Evolutionary conservation across 2,329 filamentous ascomycete genomes (phyloP), one percentile per base, ranked within the genome.

Genomic region (Ceratocystis huliohia): DNA sequence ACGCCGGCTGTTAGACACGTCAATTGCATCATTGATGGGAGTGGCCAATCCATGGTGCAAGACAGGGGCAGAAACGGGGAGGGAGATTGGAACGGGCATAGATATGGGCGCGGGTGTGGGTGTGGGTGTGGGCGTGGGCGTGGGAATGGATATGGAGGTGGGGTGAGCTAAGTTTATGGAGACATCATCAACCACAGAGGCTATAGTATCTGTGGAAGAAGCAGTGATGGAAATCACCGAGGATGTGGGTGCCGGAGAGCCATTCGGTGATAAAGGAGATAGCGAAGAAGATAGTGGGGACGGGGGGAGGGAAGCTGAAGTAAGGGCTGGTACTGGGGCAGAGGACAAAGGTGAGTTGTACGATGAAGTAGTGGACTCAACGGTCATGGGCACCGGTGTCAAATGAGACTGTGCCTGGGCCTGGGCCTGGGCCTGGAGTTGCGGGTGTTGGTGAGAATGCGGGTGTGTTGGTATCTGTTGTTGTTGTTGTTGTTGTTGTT

Each of bases 21-120:
- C 80, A 73, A 77, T 75, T 69, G 80, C 81, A 77, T 83, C 82
- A 74, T 79, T 79, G 69, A 81, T 75, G 68, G 81, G 80, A 41
- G 37, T 41, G 73, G 17, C 53, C 53, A 33, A 61, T 61, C 57
- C 44, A 83, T 80, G 70, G 33, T 59, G 41, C 37, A 57, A 66
- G 78, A 80, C 72, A 82, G 80, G 65, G 76, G 74, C 70, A 76
- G 74, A 69, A 74, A 79, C 46, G 7, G 46, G 70, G 79, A 78
- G 72, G 81, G 82, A 71, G 79, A 79, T 70, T 82, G 61, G 20
- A 17, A 30, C 30, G 33, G 37, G 53, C 22, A 46, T n/a, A 17
- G 57, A 46, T 15, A 65, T 56, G 22, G 64, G 8, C 5, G 46
- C 22, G 20, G 28, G 30, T 15, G 61, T 56, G 22, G 64, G 30